A percentile compares a stretch with the other conserved stretches of the same genome.
phyloP scores from a whole-genome alignment of 306 rosid genomes.

The Rubus parviflorus region DNA sequence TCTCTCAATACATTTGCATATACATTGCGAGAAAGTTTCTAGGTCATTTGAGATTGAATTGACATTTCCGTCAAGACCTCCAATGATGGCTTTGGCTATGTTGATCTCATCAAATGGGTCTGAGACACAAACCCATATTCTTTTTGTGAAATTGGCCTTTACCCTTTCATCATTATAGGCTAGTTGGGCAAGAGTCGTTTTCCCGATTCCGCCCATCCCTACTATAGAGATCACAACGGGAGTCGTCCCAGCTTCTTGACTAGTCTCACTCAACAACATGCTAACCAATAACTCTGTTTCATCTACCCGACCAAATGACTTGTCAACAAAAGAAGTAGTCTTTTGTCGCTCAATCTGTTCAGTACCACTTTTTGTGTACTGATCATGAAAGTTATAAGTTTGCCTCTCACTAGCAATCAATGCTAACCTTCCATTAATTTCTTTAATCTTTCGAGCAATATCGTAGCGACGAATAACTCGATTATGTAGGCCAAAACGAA shows the following conservation, averaged over 20 bases:
- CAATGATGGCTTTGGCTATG: conserved; percentile 16
- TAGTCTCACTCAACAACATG: background rate
- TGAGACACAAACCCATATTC: conserved; percentile 25
- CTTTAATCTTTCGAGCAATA: conserved; percentile 1
- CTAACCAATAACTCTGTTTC: background rate
- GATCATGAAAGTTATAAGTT: background rate
- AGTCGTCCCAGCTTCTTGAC: background rate
- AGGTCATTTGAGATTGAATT: too few relatives aligned
- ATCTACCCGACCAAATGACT: background rate
- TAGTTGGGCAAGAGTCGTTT: conserved; percentile 18
- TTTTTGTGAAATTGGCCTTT: background rate
- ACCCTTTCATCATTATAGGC: conserved; percentile 15
- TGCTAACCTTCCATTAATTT: background rate
- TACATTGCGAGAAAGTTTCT: too few relatives aligned
- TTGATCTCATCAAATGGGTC: conserved; percentile 16
- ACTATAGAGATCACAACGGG: conserved; percentile 15
- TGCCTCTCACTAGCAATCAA: background rate
- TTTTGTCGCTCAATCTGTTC: background rate
- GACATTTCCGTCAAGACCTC: too few relatives aligned
- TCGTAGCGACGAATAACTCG: background rate
- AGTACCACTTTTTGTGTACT: background rate
- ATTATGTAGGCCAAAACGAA: background rate
- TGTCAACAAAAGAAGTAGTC: conserved; percentile 11
- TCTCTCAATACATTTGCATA: too few relatives aligned
- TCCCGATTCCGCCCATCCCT: conserved; percentile 25